A percentile compares a stretch with the other conserved stretches of the same genome.
phyloP scores from a whole-genome alignment of 2,329 filamentous ascomycete genomes.

The Talaromyces verruculosus region DNA sequence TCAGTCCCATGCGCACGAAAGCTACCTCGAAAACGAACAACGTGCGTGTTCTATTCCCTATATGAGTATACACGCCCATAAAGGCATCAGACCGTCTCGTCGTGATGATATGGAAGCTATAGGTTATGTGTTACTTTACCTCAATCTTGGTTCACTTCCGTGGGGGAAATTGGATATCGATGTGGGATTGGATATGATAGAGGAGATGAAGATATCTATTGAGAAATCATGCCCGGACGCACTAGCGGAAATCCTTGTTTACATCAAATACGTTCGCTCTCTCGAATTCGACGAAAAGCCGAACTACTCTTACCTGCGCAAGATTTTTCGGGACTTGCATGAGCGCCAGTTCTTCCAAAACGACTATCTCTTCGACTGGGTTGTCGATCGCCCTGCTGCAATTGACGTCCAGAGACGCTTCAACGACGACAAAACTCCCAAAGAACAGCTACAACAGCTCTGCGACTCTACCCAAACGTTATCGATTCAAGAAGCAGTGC shows the following conservation, averaged over 20 bases:
- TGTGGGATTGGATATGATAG: conserved; percentile 98
- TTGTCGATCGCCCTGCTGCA: conserved; percentile 54
- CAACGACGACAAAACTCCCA: too few species aligned
- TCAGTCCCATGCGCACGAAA: conserved; percentile 99
- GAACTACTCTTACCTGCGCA: conserved; percentile 98
- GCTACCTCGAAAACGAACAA: conserved; percentile 99
- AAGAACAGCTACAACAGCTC: too few species aligned
- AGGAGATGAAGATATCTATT: too few species aligned
- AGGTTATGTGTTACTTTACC: conserved; percentile 99
- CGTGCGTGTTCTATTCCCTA: conserved; percentile 97
- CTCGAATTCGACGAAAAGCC: conserved; percentile 99
- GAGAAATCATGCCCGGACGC: conserved; percentile 35
- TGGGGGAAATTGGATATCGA: conserved; percentile 98
- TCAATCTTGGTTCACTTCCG: conserved; percentile 96
- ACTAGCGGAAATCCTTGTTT: conserved; percentile 97
- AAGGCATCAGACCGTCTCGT: conserved; percentile 97
- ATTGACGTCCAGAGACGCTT: too few species aligned
- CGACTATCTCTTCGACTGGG: conserved; percentile 99
- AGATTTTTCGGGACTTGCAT: conserved; percentile 99
- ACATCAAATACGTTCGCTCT: conserved; percentile 97
- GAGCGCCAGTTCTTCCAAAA: conserved; percentile 99
- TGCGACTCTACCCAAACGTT: too few species aligned
- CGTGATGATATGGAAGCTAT: conserved; percentile 99
- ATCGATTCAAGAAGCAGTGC: too few species aligned
- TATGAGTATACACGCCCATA: conserved; percentile 96